phyloP scores from a whole-genome alignment of 139 green algal species.

The Yamagishiella unicocca region DNA sequence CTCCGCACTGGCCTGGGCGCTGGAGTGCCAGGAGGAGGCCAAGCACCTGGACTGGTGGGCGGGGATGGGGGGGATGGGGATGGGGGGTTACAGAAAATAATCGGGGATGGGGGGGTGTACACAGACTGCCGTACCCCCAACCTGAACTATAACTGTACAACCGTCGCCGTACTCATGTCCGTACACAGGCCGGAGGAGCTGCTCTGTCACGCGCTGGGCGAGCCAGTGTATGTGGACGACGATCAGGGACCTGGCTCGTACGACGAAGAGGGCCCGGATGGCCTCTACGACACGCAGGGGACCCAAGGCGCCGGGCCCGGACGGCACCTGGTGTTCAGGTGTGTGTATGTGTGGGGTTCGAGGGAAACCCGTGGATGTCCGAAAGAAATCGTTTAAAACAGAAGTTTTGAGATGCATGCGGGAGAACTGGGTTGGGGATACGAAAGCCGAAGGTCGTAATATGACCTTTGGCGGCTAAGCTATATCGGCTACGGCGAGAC shows the following conservation, averaged over 20 bases:
- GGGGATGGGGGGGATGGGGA: background rate
- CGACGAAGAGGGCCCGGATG: background rate
- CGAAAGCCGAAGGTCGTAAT: too few species aligned
- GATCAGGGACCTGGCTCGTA: background rate
- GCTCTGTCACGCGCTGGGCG: slow-evolving; percentile 23
- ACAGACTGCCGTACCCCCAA: too few species aligned
- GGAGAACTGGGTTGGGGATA: too few species aligned
- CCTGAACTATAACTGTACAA: too few species aligned
- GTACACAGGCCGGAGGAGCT: slow-evolving; percentile 37
- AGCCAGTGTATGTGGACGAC: slow-evolving; percentile 36
- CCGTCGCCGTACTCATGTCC: background rate
- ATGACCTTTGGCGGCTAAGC: too few species aligned
- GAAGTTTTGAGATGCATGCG: too few species aligned
- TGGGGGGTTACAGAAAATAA: background rate
- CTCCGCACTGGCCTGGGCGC: slow-evolving; percentile 35
- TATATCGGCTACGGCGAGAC: too few species aligned
- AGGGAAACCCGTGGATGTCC: too few species aligned
- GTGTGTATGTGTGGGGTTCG: too few species aligned
- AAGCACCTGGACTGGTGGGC: slow-evolving; percentile 37
- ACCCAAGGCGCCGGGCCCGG: background rate
- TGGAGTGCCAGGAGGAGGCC: slow-evolving; percentile 33
- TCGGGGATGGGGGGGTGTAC: background rate
- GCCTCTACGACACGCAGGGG: background rate
- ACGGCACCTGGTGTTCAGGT: slow-evolving; percentile 40
- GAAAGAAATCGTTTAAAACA: too few species aligned